Evolutionary conservation across 2,329 filamentous ascomycete genomes (phyloP).

Genomic region (Plectosphaerella cucumerina): DNA sequence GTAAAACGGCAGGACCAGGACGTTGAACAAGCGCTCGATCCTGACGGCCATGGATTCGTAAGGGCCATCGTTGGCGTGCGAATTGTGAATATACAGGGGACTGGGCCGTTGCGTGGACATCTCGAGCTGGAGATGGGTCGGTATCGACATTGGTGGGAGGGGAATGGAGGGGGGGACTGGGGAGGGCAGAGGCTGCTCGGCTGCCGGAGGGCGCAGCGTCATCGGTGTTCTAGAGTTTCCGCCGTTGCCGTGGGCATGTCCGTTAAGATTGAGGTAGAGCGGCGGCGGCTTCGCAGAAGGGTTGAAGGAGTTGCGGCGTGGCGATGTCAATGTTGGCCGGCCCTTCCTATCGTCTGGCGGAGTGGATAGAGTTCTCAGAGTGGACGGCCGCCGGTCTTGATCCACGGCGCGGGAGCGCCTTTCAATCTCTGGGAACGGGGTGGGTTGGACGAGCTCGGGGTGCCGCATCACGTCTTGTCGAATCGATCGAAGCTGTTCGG

Average conservation of each 20-base stretch:
- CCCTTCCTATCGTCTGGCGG: constrained; percentile 42
- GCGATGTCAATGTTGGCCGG: constrained; percentile 25
- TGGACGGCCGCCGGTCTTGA: constrained; percentile 27
- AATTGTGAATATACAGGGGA: constrained; percentile 61
- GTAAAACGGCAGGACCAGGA: constrained; percentile 74
- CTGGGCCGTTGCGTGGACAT: constrained; percentile 58
- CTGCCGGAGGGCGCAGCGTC: constrained; percentile 11
- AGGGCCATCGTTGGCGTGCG: constrained; percentile 54
- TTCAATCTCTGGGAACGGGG: constrained; percentile 18
- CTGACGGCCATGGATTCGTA: constrained; percentile 94
- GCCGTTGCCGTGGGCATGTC: background rate
- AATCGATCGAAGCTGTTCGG: constrained; percentile 24
- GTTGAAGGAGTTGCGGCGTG: constrained; percentile 48
- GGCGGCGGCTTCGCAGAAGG: constrained; percentile 36
- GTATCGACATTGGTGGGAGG: constrained; percentile 62
- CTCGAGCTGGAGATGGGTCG: constrained; percentile 61
- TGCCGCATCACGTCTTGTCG: constrained; percentile 23
- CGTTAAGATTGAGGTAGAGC: constrained; percentile 30
- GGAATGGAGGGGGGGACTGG: constrained; percentile 53
- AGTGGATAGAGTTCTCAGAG: constrained; percentile 45
- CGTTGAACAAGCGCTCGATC: constrained; percentile 86
- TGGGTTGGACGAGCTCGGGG: constrained; percentile 18
- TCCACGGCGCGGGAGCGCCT: constrained; percentile 17
- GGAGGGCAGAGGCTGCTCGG: constrained; percentile 32
- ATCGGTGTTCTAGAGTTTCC: constrained; percentile 10